Base-by-base conservation (phyloP, 176 grass and related monocot species). In the Secale cereale region DNA sequence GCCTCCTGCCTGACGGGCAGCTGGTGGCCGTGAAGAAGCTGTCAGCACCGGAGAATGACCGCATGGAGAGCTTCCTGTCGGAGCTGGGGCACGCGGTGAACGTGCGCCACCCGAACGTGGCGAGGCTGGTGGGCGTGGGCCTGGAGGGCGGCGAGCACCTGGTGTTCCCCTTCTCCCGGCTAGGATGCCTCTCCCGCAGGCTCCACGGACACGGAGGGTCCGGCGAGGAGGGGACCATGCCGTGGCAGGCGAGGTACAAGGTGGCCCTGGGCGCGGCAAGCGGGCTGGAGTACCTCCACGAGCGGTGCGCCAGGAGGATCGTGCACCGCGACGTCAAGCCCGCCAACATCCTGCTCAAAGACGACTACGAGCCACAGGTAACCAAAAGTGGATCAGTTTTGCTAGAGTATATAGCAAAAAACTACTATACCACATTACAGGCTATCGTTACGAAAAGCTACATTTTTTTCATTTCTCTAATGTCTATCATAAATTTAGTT, bases 321-420 rank as follows among this genome's bases (percentile, higher is more conserved):
- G 94, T 98, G 35, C 96, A 94, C 46, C 78, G 96, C 5, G 96
- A 95, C 35, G 91, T 98, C 72, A 98, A 98, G 80, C 87, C 89
- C 0, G 85, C 83, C 2, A 98, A 98, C 23, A 91, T 95, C 66
- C 83, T 98, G 20, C 87, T 98, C 77, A 85, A 80, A 62, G 88
- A 92, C 40, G 83, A 92, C 74, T 94, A 84, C 52, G 91, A 98
- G 57, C 87, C 93, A 0, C 48, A 90, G 89, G 95, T 97, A 48
- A 48, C 4, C 6, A 6, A 37, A 37, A 37, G n/a, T 6, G 30
- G 30, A n/a, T n/a, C n/a, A n/a, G n/a, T n/a, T n/a, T n/a, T n/a
- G n/a, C n/a, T n/a, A n/a, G n/a, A n/a, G n/a, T n/a, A n/a, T n/a
- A n/a, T n/a, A n/a, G n/a, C n/a, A n/a, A n/a, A n/a, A n/a, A n/a